Base-by-base conservation (phyloP, 2,329 filamentous ascomycete genomes). In the Fusarium brevicatenulatum region DNA sequence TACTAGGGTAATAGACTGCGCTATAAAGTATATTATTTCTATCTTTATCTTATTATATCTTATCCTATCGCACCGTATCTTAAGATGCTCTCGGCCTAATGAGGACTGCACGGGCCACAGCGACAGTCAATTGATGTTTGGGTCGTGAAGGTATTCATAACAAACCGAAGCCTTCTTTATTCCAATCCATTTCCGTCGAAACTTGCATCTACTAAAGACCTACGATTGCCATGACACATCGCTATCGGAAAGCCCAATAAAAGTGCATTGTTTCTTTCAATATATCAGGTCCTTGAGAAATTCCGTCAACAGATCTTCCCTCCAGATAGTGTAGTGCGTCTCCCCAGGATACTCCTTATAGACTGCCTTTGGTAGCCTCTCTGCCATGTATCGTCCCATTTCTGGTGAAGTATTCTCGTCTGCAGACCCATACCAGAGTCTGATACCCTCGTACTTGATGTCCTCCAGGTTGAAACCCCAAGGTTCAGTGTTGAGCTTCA, bases 371-470 rank as follows among this genome's bases (percentile, higher is more conserved):
- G n/a, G 42, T 21, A 68, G 21, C 11, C 15, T 47, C 9, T 54
- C 9, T 5, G 42, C 63, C 42, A 61, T 67, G 4, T 62, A 67
- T 6, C 23, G n/a, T 5, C 56, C 56, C 23, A 67, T 67, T 19
- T 9, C 36, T 21, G 57, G 57, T 19, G 54, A 3, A 4, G 63
- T 59, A 16, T 67, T 67, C n/a, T 40, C 64, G 9, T 67, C 63
- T 16, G 49, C 15, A 2, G 49, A 36, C 4, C 46, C 64, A 21
- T 67, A 52, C 46, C 53, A 61, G 1, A 67, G 23, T 21, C 25
- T 30, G 7, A 67, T n/a, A 4, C 23, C 43, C 8, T 18, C 40
- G 7, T 66, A 61, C 16, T 15, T 10, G 5, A 67, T 39, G 5
- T 43, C 46, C 23, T 53, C 15, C 3, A 66, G 9, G 5, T 47